Conservation (phyloP, 2,329 filamentous ascomycete genomes). For the Berkeleyomyces rouxiae region DNA sequence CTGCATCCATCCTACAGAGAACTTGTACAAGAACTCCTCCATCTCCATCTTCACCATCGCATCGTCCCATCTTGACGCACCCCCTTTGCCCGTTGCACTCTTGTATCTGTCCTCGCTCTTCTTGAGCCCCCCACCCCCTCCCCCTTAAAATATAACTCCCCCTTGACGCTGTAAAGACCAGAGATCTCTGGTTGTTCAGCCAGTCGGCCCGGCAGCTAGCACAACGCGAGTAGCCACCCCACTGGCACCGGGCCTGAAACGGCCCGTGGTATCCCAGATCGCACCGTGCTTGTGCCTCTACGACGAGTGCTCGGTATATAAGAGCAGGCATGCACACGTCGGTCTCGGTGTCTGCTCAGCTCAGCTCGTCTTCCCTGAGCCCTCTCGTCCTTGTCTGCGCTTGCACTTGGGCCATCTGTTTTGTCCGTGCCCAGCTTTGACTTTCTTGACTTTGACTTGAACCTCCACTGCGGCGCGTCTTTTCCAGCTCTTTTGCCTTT, state of each 20-base stretch:
- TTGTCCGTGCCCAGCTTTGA: conserved; percentile 1
- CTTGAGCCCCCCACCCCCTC: neutral
- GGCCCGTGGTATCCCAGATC: too few species aligned
- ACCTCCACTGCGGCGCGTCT: neutral
- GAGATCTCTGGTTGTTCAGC: too few species aligned
- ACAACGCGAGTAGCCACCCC: too few species aligned
- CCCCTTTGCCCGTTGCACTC: neutral
- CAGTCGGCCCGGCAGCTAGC: too few species aligned
- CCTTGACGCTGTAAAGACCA: too few species aligned
- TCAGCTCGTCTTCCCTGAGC: neutral
- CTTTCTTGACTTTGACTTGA: neutral
- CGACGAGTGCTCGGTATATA: too few species aligned
- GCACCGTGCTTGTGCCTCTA: too few species aligned
- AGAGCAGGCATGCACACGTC: too few species aligned
- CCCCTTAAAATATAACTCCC: neutral
- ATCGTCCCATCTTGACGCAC: conserved; percentile 1
- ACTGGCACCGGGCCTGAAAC: too few species aligned
- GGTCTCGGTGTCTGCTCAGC: neutral
- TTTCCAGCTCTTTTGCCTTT: neutral
- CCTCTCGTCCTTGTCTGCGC: neutral
- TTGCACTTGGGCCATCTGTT: neutral
- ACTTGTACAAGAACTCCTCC: too few species aligned
- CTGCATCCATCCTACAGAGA: neutral
- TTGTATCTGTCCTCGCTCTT: neutral
- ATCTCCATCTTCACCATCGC: neutral